These are phyloP conservation scores for Exidia glandulosa DNA, from an alignment of 768 basidiomycete genomes.

Conservation along the genomic window DNA sequence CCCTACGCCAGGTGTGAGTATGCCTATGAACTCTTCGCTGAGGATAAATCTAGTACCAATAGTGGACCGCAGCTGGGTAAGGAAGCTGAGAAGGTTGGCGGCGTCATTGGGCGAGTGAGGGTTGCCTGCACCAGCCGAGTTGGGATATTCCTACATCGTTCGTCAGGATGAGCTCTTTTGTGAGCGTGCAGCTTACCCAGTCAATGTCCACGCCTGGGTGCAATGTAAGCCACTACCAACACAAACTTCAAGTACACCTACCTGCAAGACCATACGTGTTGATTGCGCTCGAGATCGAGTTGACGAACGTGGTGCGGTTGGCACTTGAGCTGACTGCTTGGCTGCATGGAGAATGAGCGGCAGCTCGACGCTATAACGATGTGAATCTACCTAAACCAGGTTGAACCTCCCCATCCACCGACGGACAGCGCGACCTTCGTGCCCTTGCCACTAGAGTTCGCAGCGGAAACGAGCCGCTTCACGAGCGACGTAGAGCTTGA, in stretches of 20 bases:
- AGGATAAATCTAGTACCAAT: constrained; percentile 28
- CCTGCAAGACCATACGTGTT: constrained; percentile 55
- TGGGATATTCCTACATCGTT: constrained; percentile 59
- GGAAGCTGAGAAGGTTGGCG: constrained; percentile 50
- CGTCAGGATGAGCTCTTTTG: background rate
- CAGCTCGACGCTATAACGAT: background rate
- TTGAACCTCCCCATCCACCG: constrained; percentile 65
- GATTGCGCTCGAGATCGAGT: constrained; percentile 44
- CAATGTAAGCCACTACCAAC: background rate
- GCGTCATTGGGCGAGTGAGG: constrained; percentile 47
- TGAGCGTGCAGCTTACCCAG: constrained; percentile 32
- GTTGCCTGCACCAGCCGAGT: constrained; percentile 50
- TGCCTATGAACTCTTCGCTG: background rate
- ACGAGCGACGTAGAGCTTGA: constrained; percentile 40
- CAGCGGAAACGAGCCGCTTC: constrained; percentile 43
- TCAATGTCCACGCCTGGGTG: constrained; percentile 41
- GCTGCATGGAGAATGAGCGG: constrained; percentile 17
- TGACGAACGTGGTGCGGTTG: constrained; percentile 46
- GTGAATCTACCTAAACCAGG: constrained; percentile 39
- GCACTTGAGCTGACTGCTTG: constrained; percentile 38
- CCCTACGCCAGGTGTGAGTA: constrained; percentile 6
- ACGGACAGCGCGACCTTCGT: constrained; percentile 60
- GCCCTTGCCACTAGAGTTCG: constrained; percentile 42
- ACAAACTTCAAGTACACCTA: background rate
- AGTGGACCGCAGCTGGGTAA: constrained; percentile 43